These are phyloP conservation scores for Neopestalotiopsis sp. DNA, from an alignment of 2,329 filamentous ascomycete genomes.

Conservation along the genomic window DNA sequence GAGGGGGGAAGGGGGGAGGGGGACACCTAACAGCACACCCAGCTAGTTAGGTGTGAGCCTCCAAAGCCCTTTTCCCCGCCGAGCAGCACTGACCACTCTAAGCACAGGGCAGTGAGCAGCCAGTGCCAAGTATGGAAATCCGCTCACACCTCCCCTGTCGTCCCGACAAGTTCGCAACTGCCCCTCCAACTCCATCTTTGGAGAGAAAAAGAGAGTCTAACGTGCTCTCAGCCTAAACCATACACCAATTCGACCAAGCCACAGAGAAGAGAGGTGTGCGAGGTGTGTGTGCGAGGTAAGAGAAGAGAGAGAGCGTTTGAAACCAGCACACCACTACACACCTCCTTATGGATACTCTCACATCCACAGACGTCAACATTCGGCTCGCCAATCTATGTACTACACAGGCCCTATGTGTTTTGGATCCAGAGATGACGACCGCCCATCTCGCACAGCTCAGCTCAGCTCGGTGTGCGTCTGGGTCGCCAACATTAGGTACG, in stretches of 20 bases:
- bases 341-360: neutral
- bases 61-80: too few relatives aligned
- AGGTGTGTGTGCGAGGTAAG: neutral
- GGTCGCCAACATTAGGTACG: neutral
- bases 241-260: too few relatives aligned
- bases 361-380: constrained; percentile 4
- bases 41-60: too few relatives aligned
- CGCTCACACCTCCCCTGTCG: neutral
- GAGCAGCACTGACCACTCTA: too few relatives aligned
- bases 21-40: too few relatives aligned
- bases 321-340: neutral
- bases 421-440: neutral
- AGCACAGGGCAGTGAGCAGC: too few relatives aligned
- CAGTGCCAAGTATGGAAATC: neutral
- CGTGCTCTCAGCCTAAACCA: too few relatives aligned
- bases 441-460: neutral
- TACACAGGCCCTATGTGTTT: neutral
- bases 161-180: too few relatives aligned
- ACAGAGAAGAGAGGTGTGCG: too few relatives aligned
- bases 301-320: neutral
- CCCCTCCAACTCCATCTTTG: too few relatives aligned
- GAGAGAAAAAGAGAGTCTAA: too few relatives aligned
- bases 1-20: too few relatives aligned
- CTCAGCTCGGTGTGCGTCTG: neutral
- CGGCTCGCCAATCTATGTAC: neutral